Conservation (phyloP, 306 rosid species). For the Quercus robur region DNA sequence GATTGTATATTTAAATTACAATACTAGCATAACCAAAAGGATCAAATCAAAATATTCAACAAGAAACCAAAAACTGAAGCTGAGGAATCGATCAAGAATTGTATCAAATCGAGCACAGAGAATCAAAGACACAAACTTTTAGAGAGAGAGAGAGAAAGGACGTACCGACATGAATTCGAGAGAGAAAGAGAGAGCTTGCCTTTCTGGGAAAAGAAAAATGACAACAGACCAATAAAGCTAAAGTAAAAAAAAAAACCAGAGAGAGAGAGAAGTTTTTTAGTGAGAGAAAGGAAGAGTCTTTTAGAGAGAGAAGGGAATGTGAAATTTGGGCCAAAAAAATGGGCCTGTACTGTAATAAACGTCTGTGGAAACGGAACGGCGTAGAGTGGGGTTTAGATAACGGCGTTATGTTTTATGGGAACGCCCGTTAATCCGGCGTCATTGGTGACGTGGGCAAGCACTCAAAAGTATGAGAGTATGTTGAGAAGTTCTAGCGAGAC, state of each 20-base stretch:
- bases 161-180: conserved; percentile 94
- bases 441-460: conserved; percentile 26
- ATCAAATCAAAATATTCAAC: neutral
- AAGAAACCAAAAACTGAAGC: neutral
- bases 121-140: conserved; percentile 11
- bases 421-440: conserved; percentile 30
- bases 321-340: conserved; percentile 53
- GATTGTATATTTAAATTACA: no score
- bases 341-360: conserved; percentile 40
- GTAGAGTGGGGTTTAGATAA: neutral
- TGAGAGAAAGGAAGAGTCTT: neutral
- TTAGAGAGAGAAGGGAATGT: conserved; percentile 14
- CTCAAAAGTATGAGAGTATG: no score
- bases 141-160: neutral
- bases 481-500: no score
- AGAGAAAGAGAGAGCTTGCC: conserved; percentile 18
- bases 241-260: neutral
- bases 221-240: neutral
- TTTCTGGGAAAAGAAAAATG: conserved; percentile 37
- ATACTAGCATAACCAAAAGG: no score
- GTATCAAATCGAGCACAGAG: conserved; percentile 19
- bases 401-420: conserved; percentile 31
- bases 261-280: neutral
- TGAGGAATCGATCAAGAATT: conserved; percentile 27
- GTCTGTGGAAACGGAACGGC: neutral